Conservation (phyloP, 1,284 basidiomycete genomes). For the Irpex rosettiformis region DNA sequence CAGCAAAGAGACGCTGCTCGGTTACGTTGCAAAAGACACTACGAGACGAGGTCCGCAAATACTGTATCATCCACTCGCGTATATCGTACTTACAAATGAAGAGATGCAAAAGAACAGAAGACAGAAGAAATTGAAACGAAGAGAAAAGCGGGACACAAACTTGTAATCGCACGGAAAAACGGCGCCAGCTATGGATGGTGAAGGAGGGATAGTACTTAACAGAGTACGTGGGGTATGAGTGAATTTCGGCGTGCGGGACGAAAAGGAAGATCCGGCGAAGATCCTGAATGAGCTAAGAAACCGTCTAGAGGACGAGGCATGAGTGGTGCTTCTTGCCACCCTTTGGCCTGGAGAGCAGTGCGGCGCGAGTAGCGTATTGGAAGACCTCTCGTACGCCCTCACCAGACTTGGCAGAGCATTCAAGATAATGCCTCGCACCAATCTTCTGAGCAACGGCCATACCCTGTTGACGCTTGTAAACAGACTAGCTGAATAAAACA, state of each 20-base stretch:
- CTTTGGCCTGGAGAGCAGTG: slow-evolving; percentile 44
- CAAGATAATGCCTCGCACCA: slow-evolving; percentile 69
- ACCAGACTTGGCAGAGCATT: slow-evolving; percentile 72
- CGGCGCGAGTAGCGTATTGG: slow-evolving; percentile 69
- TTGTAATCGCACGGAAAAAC: slow-evolving; percentile 7
- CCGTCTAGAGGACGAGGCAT: slow-evolving; percentile 50
- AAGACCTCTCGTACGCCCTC: slow-evolving; percentile 77
- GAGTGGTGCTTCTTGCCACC: slow-evolving; percentile 35
- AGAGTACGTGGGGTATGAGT: slow-evolving; percentile 24
- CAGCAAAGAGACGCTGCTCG: not conserved
- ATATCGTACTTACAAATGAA: slow-evolving; percentile 24
- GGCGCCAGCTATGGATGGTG: slow-evolving; percentile 13
- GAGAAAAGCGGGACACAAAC: slow-evolving; percentile 25
- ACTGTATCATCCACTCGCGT: slow-evolving; percentile 20
- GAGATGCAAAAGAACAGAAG: slow-evolving; percentile 21
- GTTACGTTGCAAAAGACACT: not conserved
- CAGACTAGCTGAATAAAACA: not conserved
- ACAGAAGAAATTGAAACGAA: slow-evolving; percentile 17
- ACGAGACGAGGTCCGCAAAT: slow-evolving; percentile 21
- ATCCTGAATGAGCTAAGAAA: not conserved
- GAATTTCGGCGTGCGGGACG: not conserved
- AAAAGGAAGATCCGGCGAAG: slow-evolving; percentile 1
- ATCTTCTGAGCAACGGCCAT: slow-evolving; percentile 74
- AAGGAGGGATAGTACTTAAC: slow-evolving; percentile 29
- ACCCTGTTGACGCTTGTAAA: slow-evolving; percentile 39